Base-by-base conservation (phyloP, 805 yeast genomes). In the Wickerhamiella cacticola region DNA sequence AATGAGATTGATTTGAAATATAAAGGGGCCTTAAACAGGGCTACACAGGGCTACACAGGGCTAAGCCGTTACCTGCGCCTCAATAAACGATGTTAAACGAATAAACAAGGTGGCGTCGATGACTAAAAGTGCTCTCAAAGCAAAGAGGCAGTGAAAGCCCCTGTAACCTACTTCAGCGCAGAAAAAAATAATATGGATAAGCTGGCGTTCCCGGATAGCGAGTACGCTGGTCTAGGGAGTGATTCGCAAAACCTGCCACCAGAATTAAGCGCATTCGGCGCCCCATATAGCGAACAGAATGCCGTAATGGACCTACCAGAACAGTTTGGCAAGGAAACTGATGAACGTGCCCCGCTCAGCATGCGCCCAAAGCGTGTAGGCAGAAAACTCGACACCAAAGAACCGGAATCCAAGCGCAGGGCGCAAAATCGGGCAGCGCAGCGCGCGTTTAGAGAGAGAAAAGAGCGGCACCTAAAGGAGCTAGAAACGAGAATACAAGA, bases 361-460 rank as follows among this genome's bases (percentile, higher is more conserved):
- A 44, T 44, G 47, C 47, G 47, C 19, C 47, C 47, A 19, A 44
- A 44, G 34, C 47, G 46, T 5, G 50, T 18, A 2, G 50, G 50
- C 21, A 42, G 50, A 15, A 87, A 84, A 68, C 88, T 85, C 0
- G 68, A 82, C 46, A 73, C 69, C 13, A 76, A 80, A 7, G 94
- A 86, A 56, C 88, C 94, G 7, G 86, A 82, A 61, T 79, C 78
- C 58, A 89, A 85, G 70, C 72, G 98, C 56, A 86, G 95, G 13
- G 96, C 96, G 2, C 97, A 92, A 67, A 89, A 92, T 64, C 74
- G 97, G 58, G 96, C 96, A 2, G 97, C 97, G n/a, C 98, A 92
- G 66, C 72, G 97, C 48, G 97, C 97, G 5, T 89, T 86, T 66
- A 72, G 97, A 49, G 97, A 92, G 65, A 76, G 97, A 52, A 89